These are phyloP conservation scores for Phlegmacium glaucopus DNA, from an alignment of 768 basidiomycete species.

Conservation along the genomic window DNA sequence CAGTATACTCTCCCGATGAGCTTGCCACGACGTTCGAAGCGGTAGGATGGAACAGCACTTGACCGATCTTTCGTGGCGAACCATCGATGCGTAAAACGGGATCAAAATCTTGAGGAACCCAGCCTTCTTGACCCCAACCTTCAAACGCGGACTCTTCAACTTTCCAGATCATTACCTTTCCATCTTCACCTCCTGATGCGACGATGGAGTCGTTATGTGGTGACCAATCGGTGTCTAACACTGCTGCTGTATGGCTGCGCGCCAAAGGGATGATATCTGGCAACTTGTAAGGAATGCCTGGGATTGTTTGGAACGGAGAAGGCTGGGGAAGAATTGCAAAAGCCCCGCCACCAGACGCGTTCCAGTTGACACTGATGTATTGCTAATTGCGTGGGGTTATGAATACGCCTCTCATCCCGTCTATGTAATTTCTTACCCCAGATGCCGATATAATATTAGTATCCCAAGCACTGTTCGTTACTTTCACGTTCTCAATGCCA, in stretches of 20 bases:
- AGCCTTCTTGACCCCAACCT: slow-evolving; percentile 80
- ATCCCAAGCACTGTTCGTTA: slow-evolving; percentile 92
- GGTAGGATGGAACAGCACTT: slow-evolving; percentile 91
- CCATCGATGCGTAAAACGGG: slow-evolving; percentile 80
- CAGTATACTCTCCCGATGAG: slow-evolving; percentile 76
- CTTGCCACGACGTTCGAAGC: slow-evolving; percentile 84
- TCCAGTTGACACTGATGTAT: slow-evolving; percentile 95
- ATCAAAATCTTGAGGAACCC: slow-evolving; percentile 80
- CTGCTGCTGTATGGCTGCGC: slow-evolving; percentile 77
- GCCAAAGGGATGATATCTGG: slow-evolving; percentile 93
- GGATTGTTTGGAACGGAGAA: slow-evolving; percentile 56
- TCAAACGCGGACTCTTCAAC: slow-evolving; percentile 67
- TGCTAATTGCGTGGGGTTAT: slow-evolving; percentile 34
- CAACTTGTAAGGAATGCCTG: slow-evolving; percentile 68
- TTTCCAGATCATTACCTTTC: slow-evolving; percentile 90
- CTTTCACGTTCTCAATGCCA: slow-evolving; percentile 76
- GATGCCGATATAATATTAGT: slow-evolving; percentile 90
- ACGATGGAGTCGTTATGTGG: slow-evolving; percentile 91
- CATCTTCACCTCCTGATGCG: slow-evolving; percentile 92
- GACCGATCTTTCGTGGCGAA: slow-evolving; percentile 87
- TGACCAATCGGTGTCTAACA: slow-evolving; percentile 96
- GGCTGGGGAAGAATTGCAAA: slow-evolving; percentile 92
- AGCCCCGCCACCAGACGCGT: slow-evolving; percentile 87
- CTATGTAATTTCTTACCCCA: slow-evolving; percentile 45
- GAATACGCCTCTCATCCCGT: not conserved